phyloP scores from a whole-genome alignment of 768 basidiomycete genomes.

The Pleurotus tuber-regium region DNA sequence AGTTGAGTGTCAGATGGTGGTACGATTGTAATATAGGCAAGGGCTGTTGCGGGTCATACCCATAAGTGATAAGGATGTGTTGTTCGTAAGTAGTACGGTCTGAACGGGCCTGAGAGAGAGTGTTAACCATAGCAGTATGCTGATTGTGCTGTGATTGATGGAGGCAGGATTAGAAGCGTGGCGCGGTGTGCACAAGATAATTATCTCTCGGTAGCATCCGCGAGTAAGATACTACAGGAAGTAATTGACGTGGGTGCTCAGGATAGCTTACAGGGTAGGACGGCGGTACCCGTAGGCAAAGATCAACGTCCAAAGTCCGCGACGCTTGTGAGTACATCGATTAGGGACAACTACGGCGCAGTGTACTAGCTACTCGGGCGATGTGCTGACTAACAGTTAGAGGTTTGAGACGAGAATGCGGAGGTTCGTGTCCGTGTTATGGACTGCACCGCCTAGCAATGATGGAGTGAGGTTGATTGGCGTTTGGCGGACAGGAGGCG shows the following conservation, averaged over 20 bases:
- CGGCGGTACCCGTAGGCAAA: neutral
- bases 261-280: too few species aligned
- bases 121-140: neutral
- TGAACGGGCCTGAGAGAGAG: neutral
- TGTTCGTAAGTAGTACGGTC: neutral
- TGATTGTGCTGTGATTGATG: neutral
- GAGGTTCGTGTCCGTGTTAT: too few species aligned
- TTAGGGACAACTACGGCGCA: too few species aligned
- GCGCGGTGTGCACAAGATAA: neutral
- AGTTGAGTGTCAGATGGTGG: too few species aligned
- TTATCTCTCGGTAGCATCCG: neutral
- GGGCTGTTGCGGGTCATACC: neutral
- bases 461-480: too few species aligned
- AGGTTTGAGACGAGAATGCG: too few species aligned
- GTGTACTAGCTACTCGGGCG: too few species aligned
- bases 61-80: neutral
- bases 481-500: too few species aligned
- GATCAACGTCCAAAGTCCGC: neutral
- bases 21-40: too few species aligned
- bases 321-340: too few species aligned
- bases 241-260: neutral
- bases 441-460: too few species aligned
- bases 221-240: neutral
- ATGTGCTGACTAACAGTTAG: too few species aligned
- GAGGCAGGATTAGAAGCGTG: neutral